Percentiles rank a stretch among this genome's conserved stretches.
Evolutionary conservation across 495 filamentous ascomycete genomes (phyloP).

Genomic region (Xanthoparmelia taractica): DNA sequence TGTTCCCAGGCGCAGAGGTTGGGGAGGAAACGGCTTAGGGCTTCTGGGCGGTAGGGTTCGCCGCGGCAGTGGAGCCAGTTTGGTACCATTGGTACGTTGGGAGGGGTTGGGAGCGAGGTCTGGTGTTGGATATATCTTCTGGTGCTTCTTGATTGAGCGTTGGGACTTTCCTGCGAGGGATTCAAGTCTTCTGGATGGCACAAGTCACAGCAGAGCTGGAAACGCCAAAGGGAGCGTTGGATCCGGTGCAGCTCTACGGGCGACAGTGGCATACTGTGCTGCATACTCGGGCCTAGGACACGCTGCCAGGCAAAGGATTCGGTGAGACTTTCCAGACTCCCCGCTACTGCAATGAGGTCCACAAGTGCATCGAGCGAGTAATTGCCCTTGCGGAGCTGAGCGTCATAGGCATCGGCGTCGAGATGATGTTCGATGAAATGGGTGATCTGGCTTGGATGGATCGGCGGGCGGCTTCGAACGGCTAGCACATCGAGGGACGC

Average conservation of each 20-base stretch:
- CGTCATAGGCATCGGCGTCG: background rate
- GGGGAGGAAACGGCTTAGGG: background rate
- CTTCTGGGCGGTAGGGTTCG: background rate
- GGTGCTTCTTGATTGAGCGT: background rate
- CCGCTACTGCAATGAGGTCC: conserved; percentile 1
- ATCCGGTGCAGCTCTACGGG: conserved; percentile 5
- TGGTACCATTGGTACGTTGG: background rate
- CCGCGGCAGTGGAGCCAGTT: background rate
- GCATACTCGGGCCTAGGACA: background rate
- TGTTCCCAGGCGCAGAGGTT: background rate
- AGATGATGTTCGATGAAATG: background rate
- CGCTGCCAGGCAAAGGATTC: background rate
- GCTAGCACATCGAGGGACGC: background rate
- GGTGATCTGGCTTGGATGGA: background rate
- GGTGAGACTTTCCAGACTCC: background rate
- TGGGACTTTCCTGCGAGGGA: background rate
- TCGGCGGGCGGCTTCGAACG: background rate
- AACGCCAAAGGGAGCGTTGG: conserved; percentile 10
- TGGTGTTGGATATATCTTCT: background rate
- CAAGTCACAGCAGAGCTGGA: conserved; percentile 13
- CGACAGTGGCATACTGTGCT: background rate
- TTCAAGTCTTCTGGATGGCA: background rate
- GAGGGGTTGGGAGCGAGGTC: too few species aligned
- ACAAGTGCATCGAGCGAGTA: background rate
- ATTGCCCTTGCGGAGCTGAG: background rate